Conservation (phyloP, 108 stramenopile genomes). For the Chaetoceros muelleri region DNA sequence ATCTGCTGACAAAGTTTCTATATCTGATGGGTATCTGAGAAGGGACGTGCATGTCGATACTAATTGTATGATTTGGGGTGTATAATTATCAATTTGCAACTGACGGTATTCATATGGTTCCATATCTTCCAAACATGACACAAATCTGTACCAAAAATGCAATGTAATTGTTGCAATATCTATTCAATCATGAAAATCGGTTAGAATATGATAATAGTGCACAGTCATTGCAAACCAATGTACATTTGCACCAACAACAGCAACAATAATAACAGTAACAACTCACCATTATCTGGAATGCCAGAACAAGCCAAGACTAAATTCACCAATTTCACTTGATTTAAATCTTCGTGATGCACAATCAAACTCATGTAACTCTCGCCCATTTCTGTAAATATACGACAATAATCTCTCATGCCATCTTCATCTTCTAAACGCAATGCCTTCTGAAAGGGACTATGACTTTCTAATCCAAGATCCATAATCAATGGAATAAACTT, state of each 20-base stretch:
- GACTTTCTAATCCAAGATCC: constrained; percentile 19
- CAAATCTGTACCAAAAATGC: constrained; percentile 90
- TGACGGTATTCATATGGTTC: constrained; percentile 76
- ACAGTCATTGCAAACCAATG: no score
- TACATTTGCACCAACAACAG: neutral
- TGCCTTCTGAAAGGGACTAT: constrained; percentile 33
- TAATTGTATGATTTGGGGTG: constrained; percentile 42
- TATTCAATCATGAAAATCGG: neutral
- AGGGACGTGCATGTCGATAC: constrained; percentile 45
- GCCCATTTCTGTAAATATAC: constrained; percentile 91
- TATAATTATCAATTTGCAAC: constrained; percentile 61
- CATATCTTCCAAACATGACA: constrained; percentile 57
- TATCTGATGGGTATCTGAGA: constrained; percentile 55
- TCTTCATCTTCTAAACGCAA: constrained; percentile 69
- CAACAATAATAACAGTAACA: neutral
- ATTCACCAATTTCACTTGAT: constrained; percentile 54
- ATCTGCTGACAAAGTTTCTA: constrained; percentile 52
- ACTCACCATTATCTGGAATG: constrained; percentile 40
- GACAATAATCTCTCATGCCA: constrained; percentile 72
- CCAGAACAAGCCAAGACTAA: constrained; percentile 64
- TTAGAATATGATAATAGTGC: no score
- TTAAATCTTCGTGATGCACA: constrained; percentile 32
- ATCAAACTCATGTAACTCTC: constrained; percentile 88
- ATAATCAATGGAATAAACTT: constrained; percentile 64
- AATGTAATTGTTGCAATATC: constrained; percentile 81